Percentiles rank a stretch among this genome's conserved stretches.
phyloP scores from a whole-genome alignment of 208 protist genomes.

The Crithidia expoeki region DNA sequence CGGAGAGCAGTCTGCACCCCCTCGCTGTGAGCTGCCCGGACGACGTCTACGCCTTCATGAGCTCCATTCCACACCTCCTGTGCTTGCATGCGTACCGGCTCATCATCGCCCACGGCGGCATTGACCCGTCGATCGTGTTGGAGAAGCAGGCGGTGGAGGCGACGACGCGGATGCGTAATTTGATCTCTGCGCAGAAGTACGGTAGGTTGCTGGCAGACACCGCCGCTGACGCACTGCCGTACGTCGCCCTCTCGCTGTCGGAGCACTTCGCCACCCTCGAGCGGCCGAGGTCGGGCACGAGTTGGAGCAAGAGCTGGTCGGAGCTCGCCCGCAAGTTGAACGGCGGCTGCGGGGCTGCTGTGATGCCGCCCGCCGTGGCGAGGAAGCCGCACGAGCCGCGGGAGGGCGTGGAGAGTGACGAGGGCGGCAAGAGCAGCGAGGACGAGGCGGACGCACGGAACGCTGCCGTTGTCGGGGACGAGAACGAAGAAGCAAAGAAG shows the following conservation, averaged over 20 bases:
- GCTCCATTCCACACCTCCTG: slow-evolving; percentile 62
- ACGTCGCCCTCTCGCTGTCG: slow-evolving; percentile 38
- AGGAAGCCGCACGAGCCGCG: neutral
- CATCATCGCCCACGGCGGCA: slow-evolving; percentile 78
- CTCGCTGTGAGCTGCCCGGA: slow-evolving; percentile 50
- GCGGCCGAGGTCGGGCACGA: slow-evolving; percentile 31
- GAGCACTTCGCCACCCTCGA: slow-evolving; percentile 42
- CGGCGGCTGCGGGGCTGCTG: neutral
- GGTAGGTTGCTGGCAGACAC: neutral
- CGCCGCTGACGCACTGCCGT: neutral
- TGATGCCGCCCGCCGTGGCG: slow-evolving; percentile 2
- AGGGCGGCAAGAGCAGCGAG: slow-evolving; percentile 1
- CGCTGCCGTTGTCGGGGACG: neutral
- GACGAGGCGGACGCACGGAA: neutral
- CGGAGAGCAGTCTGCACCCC: slow-evolving; percentile 37
- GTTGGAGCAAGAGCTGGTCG: slow-evolving; percentile 57
- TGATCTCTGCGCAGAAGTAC: slow-evolving; percentile 29
- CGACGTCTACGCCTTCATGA: slow-evolving; percentile 67
- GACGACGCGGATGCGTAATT: slow-evolving; percentile 62
- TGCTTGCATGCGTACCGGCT: slow-evolving; percentile 55
- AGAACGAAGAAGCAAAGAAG: slow-evolving; percentile 12
- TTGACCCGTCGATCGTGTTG: slow-evolving; percentile 56
- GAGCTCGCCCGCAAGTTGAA: slow-evolving; percentile 26
- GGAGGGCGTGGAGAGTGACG: slow-evolving; percentile 13
- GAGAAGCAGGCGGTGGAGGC: slow-evolving; percentile 48